Evolutionary conservation across 768 basidiomycete species (phyloP).

Genomic region (Tephrocybe sp.): DNA sequence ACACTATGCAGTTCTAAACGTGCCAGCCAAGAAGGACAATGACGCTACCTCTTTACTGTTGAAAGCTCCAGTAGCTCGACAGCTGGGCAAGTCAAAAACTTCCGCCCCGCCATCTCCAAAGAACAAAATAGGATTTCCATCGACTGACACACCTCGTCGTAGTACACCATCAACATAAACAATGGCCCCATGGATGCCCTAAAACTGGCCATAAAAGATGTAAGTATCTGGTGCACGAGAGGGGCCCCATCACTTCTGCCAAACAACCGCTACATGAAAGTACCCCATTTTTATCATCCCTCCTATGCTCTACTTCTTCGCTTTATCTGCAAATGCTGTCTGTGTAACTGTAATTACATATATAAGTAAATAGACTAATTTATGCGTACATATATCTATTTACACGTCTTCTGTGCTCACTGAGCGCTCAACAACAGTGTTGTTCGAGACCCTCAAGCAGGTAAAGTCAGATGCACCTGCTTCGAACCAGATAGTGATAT

Average conservation of each 20-base stretch:
- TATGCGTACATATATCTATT: not conserved
- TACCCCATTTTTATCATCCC: too few relatives aligned
- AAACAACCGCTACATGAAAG: too few relatives aligned
- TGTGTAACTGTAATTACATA: not conserved
- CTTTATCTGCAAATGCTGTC: too few relatives aligned
- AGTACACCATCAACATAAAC: too few relatives aligned
- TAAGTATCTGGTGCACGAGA: too few relatives aligned
- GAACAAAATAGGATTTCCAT: not conserved
- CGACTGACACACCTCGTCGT: too few relatives aligned
- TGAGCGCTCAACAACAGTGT: constrained; percentile 33
- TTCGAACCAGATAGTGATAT: constrained; percentile 72
- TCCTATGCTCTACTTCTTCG: too few relatives aligned
- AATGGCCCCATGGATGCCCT: too few relatives aligned
- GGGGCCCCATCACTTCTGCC: too few relatives aligned
- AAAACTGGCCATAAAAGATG: too few relatives aligned
- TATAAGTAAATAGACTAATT: not conserved
- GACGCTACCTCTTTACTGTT: not conserved
- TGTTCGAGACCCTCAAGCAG: constrained; percentile 81
- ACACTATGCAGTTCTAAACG: not conserved
- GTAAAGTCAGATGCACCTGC: constrained; percentile 50
- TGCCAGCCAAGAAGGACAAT: not conserved
- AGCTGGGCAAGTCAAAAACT: not conserved
- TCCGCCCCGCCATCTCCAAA: not conserved
- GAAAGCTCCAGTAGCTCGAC: not conserved
- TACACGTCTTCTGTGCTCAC: not conserved